Conservation (phyloP, 768 basidiomycete genomes). For the Lactarius evosmus region DNA sequence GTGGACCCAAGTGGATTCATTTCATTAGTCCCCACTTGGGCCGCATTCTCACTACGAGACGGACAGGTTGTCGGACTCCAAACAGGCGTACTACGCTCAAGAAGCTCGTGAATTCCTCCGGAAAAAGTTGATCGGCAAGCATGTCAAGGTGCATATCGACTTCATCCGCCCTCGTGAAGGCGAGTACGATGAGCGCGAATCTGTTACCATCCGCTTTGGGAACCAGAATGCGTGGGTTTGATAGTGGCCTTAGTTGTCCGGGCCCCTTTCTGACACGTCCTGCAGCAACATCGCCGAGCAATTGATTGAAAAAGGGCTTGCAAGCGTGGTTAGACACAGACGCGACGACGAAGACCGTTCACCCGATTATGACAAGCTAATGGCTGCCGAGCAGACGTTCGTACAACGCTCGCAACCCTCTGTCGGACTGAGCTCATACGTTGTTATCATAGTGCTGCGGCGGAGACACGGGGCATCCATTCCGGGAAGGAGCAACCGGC, state of each 20-base stretch:
- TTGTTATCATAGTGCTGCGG: conserved; percentile 54
- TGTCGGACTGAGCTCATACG: conserved; percentile 6
- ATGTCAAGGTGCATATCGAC: conserved; percentile 79
- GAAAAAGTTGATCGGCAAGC: conserved; percentile 88
- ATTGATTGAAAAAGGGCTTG: conserved; percentile 89
- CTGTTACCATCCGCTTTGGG: conserved; percentile 84
- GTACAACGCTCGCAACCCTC: conserved; percentile 32
- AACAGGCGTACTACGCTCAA: conserved; percentile 81
- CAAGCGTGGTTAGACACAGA: conserved; percentile 85
- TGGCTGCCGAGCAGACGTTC: conserved; percentile 90
- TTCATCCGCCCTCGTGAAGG: conserved; percentile 90
- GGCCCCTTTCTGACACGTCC: conserved; percentile 7
- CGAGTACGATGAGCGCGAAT: conserved; percentile 91
- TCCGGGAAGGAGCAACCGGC: conserved; percentile 85
- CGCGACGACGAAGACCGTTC: conserved; percentile 95
- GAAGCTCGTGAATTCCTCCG: conserved; percentile 93
- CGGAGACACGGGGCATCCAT: conserved; percentile 82
- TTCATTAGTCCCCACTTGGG: neutral
- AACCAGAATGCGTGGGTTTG: conserved; percentile 68
- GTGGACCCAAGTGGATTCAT: conserved; percentile 68
- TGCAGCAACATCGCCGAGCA: conserved; percentile 89
- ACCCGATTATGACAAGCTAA: conserved; percentile 93
- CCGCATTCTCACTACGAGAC: neutral
- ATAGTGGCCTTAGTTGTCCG: neutral
- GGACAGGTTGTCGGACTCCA: conserved; percentile 74